phyloP scores from a whole-genome alignment of 169 alveolate species.

The Plasmodium coatneyi region DNA sequence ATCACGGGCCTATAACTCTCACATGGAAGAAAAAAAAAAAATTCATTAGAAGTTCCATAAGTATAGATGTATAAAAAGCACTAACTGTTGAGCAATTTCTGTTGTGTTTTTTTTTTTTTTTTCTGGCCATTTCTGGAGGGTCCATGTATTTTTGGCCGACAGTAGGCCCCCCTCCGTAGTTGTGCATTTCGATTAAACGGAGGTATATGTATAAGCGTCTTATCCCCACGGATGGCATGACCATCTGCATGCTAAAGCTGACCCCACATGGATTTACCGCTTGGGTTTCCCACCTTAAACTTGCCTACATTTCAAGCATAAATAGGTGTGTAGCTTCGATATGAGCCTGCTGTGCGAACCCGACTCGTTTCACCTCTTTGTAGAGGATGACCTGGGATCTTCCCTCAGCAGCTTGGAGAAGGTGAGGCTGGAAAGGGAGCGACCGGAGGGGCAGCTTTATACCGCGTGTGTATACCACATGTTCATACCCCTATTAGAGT shows the following conservation, averaged over 20 bases:
- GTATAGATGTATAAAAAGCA: background rate
- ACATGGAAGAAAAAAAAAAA: background rate
- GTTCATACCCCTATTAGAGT: background rate
- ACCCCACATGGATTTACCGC: background rate
- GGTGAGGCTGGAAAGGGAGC: background rate
- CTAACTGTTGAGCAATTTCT: background rate
- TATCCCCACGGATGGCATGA: background rate
- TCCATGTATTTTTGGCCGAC: background rate
- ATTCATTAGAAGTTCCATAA: background rate
- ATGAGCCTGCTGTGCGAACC: background rate
- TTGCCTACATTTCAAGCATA: background rate
- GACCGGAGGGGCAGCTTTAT: background rate
- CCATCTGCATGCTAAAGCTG: background rate
- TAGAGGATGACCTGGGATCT: slow-evolving; percentile 4
- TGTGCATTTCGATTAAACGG: background rate
- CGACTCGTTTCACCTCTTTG: background rate
- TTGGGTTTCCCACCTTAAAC: background rate
- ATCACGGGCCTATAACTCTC: background rate
- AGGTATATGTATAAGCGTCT: background rate
- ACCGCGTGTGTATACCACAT: background rate
- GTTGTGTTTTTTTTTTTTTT: too few relatives aligned
- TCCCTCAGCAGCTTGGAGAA: background rate
- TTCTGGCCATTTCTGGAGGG: background rate
- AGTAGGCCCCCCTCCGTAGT: background rate
- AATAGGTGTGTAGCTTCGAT: background rate